Conservation (phyloP, 2,329 filamentous ascomycete species). For the Pseudophaeomoniella oleicola region DNA sequence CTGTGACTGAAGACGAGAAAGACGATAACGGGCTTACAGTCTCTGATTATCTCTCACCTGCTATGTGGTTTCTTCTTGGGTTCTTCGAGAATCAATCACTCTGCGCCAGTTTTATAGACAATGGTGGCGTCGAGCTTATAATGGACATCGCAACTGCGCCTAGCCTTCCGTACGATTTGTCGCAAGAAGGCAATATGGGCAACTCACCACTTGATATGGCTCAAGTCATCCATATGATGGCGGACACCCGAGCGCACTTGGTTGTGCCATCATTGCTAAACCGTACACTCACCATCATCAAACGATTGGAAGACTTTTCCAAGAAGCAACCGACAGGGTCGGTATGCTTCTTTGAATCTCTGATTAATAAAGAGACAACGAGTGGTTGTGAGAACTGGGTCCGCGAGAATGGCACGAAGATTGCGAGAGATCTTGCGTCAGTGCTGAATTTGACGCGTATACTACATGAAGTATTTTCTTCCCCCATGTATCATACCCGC, state of each 20-base stretch:
- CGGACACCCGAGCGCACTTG: constrained; percentile 67
- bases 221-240: constrained; percentile 59
- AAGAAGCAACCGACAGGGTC: constrained; percentile 21
- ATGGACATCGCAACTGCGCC: constrained; percentile 73
- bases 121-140: constrained; percentile 68
- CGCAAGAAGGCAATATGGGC: neutral
- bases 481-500: constrained; percentile 47
- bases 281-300: constrained; percentile 55
- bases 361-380: constrained; percentile 3
- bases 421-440: constrained; percentile 64
- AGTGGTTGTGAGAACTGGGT: constrained; percentile 13
- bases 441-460: constrained; percentile 64
- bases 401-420: constrained; percentile 51
- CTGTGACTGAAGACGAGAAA: constrained; percentile 32
- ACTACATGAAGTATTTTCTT: constrained; percentile 58
- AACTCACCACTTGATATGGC: constrained; percentile 55
- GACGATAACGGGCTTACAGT: constrained; percentile 38
- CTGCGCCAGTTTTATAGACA: constrained; percentile 59
- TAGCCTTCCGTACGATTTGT: constrained; percentile 59
- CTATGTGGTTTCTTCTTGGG: constrained; percentile 61
- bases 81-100: constrained; percentile 64
- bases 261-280: constrained; percentile 69
- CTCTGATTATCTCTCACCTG: constrained; percentile 58
- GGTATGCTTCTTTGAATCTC: neutral
- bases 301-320: constrained; percentile 51